A percentile compares a stretch with the other conserved stretches of the same genome.
These are phyloP conservation scores for Cupressus sempervirens DNA, from an alignment of 75 land plant species.

Conservation along the genomic window DNA sequence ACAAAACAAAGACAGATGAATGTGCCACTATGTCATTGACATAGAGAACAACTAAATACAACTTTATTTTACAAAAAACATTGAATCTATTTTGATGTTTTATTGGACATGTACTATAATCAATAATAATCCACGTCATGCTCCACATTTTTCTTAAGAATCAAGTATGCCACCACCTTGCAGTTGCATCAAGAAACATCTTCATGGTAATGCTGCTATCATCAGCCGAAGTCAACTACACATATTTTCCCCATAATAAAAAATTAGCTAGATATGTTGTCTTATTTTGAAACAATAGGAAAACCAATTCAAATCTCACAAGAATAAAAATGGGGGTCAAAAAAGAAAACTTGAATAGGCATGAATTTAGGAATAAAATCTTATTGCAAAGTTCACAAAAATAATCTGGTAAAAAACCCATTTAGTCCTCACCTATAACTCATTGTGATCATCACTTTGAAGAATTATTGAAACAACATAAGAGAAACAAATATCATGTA, in stretches of 20 bases:
- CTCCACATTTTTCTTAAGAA: not conserved
- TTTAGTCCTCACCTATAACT: conserved; percentile 65
- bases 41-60: not conserved
- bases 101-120: not conserved
- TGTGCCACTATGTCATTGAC: not conserved
- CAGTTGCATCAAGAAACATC: conserved; percentile 86
- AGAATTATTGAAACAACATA: conserved; percentile 58
- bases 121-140: not conserved
- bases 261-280: conserved; percentile 87
- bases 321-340: not conserved
- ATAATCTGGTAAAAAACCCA: not conserved
- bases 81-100: not conserved
- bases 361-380: not conserved
- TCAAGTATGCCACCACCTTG: conserved; percentile 47
- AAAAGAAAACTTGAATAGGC: not conserved
- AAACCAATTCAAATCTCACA: conserved; percentile 5
- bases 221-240: conserved; percentile 63
- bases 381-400: not conserved
- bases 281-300: conserved; percentile 63
- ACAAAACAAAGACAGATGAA: not conserved
- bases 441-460: conserved; percentile 80
- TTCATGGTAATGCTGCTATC: conserved; percentile 69
- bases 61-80: not conserved
- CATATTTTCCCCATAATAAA: conserved; percentile 66
- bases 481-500: conserved; percentile 62